phyloP scores from a whole-genome alignment of 306 rosid genomes.

The Leucaena leucocephala region DNA sequence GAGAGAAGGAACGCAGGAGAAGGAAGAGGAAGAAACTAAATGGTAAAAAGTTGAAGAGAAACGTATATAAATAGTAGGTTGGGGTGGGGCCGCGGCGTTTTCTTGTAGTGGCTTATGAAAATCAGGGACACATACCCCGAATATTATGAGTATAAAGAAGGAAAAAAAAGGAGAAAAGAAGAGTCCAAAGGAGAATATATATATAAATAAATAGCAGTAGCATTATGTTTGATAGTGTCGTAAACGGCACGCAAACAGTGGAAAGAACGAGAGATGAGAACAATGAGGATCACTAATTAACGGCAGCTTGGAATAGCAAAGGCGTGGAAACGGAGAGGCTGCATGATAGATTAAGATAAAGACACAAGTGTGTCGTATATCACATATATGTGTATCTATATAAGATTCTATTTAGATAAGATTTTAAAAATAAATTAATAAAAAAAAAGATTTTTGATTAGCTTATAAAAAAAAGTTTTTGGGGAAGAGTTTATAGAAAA shows the following conservation, averaged over 20 bases:
- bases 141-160: constrained; percentile 12
- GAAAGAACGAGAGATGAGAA: constrained; percentile 4
- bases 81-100: constrained; percentile 42
- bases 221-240: constrained; percentile 40
- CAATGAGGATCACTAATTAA: constrained; percentile 21
- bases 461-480: no score
- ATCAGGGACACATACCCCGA: constrained; percentile 34
- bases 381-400: not conserved
- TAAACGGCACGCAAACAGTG: constrained; percentile 58
- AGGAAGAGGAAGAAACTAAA: constrained; percentile 1
- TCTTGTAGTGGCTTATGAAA: not conserved
- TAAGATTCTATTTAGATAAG: no score
- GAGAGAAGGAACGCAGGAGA: not conserved
- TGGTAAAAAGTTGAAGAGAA: constrained; percentile 29
- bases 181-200: constrained; percentile 17
- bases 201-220: not conserved
- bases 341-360: constrained; percentile 42
- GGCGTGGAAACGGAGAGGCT: constrained; percentile 55
- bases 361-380: not conserved
- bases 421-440: no score
- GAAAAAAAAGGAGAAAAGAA: not conserved
- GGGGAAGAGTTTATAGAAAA: no score
- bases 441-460: no score
- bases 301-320: not conserved
- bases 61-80: constrained; percentile 21